phyloP scores from a whole-genome alignment of 2,329 filamentous ascomycete species.

The Fusarium sp. region DNA sequence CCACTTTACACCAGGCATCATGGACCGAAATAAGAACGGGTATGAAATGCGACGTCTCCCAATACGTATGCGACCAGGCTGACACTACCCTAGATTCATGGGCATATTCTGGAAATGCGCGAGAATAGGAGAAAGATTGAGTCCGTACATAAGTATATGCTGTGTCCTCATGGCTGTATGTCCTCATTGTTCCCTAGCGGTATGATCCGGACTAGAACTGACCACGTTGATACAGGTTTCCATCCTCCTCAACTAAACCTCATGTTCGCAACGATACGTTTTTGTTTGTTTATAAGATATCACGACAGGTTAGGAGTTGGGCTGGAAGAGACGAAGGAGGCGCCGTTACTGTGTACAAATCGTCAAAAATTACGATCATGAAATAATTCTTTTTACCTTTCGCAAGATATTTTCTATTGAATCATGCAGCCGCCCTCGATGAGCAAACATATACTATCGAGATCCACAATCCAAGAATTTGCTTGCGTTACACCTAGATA shows the following conservation, averaged over 20 bases:
- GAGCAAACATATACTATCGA: neutral
- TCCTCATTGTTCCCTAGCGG: slow-evolving; percentile 17
- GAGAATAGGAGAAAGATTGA: slow-evolving; percentile 90
- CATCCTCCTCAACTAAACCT: slow-evolving; percentile 57
- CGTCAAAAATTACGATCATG: slow-evolving; percentile 21
- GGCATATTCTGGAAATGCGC: slow-evolving; percentile 98
- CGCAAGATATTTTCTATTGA: slow-evolving; percentile 13
- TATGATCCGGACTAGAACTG: slow-evolving; percentile 1
- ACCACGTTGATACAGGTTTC: slow-evolving; percentile 50
- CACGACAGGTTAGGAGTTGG: slow-evolving; percentile 45
- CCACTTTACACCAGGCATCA: slow-evolving; percentile 87
- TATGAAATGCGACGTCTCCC: slow-evolving; percentile 59
- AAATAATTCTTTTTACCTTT: slow-evolving; percentile 20
- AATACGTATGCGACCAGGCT: slow-evolving; percentile 18
- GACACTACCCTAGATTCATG: slow-evolving; percentile 69
- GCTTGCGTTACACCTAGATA: slow-evolving; percentile 29
- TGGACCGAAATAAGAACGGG: slow-evolving; percentile 95
- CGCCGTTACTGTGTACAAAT: slow-evolving; percentile 29
- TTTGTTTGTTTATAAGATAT: slow-evolving; percentile 39
- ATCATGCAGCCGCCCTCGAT: neutral
- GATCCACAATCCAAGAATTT: slow-evolving; percentile 7
- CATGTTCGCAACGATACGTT: slow-evolving; percentile 25
- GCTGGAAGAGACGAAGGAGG: slow-evolving; percentile 22
- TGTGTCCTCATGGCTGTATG: slow-evolving; percentile 93
- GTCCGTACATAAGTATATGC: slow-evolving; percentile 94